phyloP scores from a whole-genome alignment of 768 basidiomycete species.

The Boletellus ananas region DNA sequence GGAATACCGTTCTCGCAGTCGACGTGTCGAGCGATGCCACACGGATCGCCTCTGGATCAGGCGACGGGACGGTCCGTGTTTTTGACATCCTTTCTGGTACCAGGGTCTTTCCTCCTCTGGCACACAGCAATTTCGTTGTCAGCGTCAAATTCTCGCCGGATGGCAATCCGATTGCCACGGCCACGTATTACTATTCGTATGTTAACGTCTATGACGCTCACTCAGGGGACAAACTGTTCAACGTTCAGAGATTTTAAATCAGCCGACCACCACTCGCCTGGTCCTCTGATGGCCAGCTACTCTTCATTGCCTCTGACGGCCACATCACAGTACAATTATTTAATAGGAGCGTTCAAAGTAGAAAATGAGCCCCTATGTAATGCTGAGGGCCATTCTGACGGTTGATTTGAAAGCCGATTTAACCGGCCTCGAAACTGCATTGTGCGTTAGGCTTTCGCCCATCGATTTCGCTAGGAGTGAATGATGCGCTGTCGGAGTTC shows the following conservation, averaged over 20 bases:
- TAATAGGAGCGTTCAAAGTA: no score
- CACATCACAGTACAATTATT: no score
- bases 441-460: no score
- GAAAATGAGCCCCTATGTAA: no score
- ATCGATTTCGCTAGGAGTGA: no score
- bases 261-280: not conserved
- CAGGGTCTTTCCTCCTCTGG: not conserved
- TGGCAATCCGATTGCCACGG: not conserved
- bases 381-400: no score
- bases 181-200: not conserved
- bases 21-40: not conserved
- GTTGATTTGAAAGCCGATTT: no score
- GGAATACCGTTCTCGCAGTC: not conserved
- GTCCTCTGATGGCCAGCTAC: not conserved
- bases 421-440: no score
- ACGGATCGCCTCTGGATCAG: not conserved
- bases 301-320: no score
- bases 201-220: not conserved
- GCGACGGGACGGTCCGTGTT: not conserved
- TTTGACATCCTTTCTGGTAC: not conserved
- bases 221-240: not conserved
- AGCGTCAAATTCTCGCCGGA: conserved; percentile 1
- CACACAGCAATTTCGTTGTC: no score
- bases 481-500: no score
- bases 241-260: not conserved